Percentiles rank a stretch among this genome's conserved stretches.
Conservation (phyloP, 257 asterid genomes). For the Primulina tabacum region DNA sequence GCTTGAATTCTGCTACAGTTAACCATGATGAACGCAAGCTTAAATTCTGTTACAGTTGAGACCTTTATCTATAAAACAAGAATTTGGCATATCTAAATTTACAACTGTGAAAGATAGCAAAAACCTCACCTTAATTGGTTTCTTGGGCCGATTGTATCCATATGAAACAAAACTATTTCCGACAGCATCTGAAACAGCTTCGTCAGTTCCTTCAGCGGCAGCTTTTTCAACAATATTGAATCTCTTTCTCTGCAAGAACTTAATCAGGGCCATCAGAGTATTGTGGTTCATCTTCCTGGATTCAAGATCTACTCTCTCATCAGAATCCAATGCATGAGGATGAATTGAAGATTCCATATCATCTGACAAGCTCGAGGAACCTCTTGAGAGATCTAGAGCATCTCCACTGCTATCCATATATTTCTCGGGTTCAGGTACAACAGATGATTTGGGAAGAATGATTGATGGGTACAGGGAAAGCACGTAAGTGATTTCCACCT, state of each 20-base stretch:
- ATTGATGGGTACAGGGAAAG: conserved; percentile 81
- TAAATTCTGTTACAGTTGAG: background rate
- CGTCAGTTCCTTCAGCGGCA: conserved; percentile 97
- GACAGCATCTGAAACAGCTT: conserved; percentile 94
- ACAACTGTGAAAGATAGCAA: conserved; percentile 19
- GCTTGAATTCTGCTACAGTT: background rate
- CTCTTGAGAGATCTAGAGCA: conserved; percentile 64
- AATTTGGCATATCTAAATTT: conserved; percentile 6
- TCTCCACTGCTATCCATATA: conserved; percentile 67
- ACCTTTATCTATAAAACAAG: background rate
- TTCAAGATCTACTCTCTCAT: conserved; percentile 67
- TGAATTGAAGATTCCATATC: conserved; percentile 63
- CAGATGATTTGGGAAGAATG: conserved; percentile 77
- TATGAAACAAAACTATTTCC: conserved; percentile 70
- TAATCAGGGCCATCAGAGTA: conserved; percentile 92
- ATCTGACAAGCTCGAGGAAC: conserved; percentile 83
- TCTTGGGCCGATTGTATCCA: conserved; percentile 59
- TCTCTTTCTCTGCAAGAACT: conserved; percentile 89
- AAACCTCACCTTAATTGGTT: conserved; percentile 58
- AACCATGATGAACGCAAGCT: background rate
- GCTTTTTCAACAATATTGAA: conserved; percentile 78
- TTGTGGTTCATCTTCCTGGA: conserved; percentile 92
- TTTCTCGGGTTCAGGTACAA: conserved; percentile 78
- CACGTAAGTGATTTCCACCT: conserved; percentile 86
- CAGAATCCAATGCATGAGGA: conserved; percentile 52